Conservation (phyloP, 257 asterid genomes). For the Gentiana macrophylla region DNA sequence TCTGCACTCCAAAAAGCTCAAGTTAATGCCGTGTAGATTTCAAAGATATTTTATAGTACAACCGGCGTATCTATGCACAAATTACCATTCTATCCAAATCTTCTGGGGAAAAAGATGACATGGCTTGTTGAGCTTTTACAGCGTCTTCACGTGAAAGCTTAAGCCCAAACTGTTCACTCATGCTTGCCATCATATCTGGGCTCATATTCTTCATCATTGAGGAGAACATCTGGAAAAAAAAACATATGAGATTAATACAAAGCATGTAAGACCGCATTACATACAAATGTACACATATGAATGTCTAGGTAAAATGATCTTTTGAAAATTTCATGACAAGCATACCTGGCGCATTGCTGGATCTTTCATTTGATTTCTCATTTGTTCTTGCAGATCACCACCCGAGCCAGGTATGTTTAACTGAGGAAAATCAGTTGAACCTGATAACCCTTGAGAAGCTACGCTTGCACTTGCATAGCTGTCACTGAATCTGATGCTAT, state of each 20-base stretch:
- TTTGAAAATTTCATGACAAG: no score
- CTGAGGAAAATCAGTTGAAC: conserved; percentile 28
- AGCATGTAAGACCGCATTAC: no score
- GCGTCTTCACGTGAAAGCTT: conserved; percentile 93
- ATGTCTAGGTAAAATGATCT: no score
- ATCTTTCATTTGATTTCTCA: conserved; percentile 93
- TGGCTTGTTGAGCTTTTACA: conserved; percentile 97
- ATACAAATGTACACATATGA: no score
- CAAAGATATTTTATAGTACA: background rate
- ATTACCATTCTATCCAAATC: conserved; percentile 81
- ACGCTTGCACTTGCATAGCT: conserved; percentile 27
- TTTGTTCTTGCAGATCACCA: conserved; percentile 82
- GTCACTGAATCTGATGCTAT: conserved; percentile 18
- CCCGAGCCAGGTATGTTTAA: conserved; percentile 38
- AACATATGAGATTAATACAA: conserved; percentile 6
- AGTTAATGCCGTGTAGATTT: conserved; percentile 2
- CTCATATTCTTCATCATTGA: conserved; percentile 80
- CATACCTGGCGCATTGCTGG: conserved; percentile 95
- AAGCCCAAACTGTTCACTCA: conserved; percentile 88
- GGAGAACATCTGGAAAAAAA: conserved; percentile 64
- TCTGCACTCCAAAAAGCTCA: conserved; percentile 24
- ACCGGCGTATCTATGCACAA: background rate
- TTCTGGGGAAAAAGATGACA: conserved; percentile 91
- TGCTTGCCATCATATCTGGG: conserved; percentile 95
- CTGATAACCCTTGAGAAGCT: conserved; percentile 17